These are phyloP conservation scores for Schoenoplectus tabernaemontani DNA, from an alignment of 202 grass and related monocot genomes.

Conservation along the genomic window DNA sequence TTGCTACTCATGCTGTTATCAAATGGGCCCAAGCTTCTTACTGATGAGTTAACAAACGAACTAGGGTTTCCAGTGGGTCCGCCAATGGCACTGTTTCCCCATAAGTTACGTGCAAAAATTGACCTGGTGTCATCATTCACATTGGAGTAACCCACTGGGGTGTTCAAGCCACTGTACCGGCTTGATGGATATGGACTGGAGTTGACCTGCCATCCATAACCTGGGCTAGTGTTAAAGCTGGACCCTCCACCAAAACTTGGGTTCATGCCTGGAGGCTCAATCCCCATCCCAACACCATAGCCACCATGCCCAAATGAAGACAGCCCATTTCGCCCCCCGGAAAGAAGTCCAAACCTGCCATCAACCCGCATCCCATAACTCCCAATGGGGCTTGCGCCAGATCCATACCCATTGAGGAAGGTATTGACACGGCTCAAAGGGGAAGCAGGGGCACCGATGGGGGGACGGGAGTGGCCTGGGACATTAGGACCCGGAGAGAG, in stretches of 20 bases:
- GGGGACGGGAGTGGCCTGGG: conserved; percentile 47
- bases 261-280: conserved; percentile 38
- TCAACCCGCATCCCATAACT: conserved; percentile 66
- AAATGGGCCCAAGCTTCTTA: conserved; percentile 16
- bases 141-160: conserved; percentile 41
- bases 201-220: conserved; percentile 44
- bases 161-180: conserved; percentile 57
- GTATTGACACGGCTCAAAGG: conserved; percentile 46
- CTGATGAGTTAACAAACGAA: conserved; percentile 35
- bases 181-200: conserved; percentile 47
- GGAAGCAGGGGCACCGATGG: conserved; percentile 44
- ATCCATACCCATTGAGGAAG: conserved; percentile 64
- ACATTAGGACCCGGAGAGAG: conserved; percentile 52
- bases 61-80: conserved; percentile 41
- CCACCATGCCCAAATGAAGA: conserved; percentile 51
- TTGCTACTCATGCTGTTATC: conserved; percentile 19
- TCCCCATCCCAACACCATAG: conserved; percentile 66
- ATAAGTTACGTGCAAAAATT: conserved; percentile 60
- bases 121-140: conserved; percentile 64
- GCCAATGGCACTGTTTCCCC: conserved; percentile 50
- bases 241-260: conserved; percentile 37
- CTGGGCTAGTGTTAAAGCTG: conserved; percentile 44
- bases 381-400: conserved; percentile 51
- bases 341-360: conserved; percentile 55
- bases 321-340: conserved; percentile 50